phyloP scores from a whole-genome alignment of 176 grass and related monocot species.

The Lolium multiflorum region DNA sequence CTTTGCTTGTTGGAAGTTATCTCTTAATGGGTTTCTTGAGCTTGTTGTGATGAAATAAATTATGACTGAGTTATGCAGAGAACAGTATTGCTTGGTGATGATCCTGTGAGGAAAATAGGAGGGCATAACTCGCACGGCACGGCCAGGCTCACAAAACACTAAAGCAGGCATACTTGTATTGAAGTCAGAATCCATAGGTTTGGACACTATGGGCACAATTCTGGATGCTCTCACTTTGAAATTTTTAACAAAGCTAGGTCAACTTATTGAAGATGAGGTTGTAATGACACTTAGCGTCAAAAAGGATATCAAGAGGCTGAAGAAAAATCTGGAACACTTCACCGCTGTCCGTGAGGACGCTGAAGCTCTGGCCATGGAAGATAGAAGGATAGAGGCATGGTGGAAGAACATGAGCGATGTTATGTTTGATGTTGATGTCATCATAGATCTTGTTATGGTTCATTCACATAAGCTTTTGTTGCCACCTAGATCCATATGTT shows the following conservation, averaged over 20 bases:
- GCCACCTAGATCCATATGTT: neutral
- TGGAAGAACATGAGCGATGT: slow-evolving; percentile 29
- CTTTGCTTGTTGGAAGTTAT: neutral
- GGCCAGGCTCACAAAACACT: neutral
- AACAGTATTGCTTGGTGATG: no score
- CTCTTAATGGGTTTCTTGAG: neutral
- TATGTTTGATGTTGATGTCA: slow-evolving; percentile 41
- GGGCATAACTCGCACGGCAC: neutral
- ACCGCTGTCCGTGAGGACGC: slow-evolving; percentile 34
- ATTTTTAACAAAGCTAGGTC: slow-evolving; percentile 16
- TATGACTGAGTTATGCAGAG: neutral
- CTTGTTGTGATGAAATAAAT: neutral
- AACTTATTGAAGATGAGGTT: neutral
- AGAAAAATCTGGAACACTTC: slow-evolving; percentile 10
- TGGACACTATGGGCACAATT: slow-evolving; percentile 10
- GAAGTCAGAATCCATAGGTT: neutral
- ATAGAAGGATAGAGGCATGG: slow-evolving; percentile 4
- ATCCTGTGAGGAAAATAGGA: no score
- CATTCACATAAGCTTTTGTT: neutral
- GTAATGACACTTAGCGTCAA: neutral
- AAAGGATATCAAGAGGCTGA: slow-evolving; percentile 4
- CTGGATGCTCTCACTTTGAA: neutral
- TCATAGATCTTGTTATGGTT: slow-evolving; percentile 40
- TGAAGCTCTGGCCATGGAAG: slow-evolving; percentile 23
- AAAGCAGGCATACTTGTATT: neutral